These are phyloP conservation scores for Paraconiothyrium sp. DNA, from an alignment of 2,329 filamentous ascomycete species.

Conservation along the genomic window DNA sequence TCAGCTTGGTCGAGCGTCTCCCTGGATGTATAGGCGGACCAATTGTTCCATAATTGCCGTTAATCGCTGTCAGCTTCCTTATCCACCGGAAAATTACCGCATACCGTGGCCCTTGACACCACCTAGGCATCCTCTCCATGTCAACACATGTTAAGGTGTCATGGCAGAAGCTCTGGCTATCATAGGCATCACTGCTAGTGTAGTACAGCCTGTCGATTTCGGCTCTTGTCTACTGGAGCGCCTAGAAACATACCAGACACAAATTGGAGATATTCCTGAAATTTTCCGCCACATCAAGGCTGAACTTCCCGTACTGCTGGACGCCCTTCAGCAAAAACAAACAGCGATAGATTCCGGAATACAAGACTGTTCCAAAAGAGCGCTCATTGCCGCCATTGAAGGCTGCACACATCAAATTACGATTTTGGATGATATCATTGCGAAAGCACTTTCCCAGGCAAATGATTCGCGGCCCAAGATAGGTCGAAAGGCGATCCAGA, in stretches of 20 bases:
- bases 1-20: too few relatives aligned
- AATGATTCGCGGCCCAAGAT: conserved; percentile 17
- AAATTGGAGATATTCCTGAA: conserved; percentile 18
- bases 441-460: conserved; percentile 17
- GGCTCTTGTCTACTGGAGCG: conserved; percentile 17
- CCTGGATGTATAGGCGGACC: too few relatives aligned
- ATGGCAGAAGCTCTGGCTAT: conserved; percentile 22
- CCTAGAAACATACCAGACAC: conserved; percentile 18
- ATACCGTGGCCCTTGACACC: too few relatives aligned
- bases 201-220: conserved; percentile 19
- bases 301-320: conserved; percentile 23
- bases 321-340: conserved; percentile 20
- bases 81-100: too few relatives aligned
- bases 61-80: too few relatives aligned
- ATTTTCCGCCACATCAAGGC: conserved; percentile 33
- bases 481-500: conserved; percentile 22
- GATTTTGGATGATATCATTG: conserved; percentile 18
- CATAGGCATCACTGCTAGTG: conserved; percentile 17
- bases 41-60: too few relatives aligned
- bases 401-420: conserved; percentile 19
- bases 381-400: conserved; percentile 19
- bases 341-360: conserved; percentile 13
- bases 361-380: conserved; percentile 14
- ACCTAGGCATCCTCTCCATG: too few relatives aligned
- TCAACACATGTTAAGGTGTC: background rate